phyloP scores from a whole-genome alignment of 192 early-diverging fungal genomes.

The Martensiomyces pterosporus region DNA sequence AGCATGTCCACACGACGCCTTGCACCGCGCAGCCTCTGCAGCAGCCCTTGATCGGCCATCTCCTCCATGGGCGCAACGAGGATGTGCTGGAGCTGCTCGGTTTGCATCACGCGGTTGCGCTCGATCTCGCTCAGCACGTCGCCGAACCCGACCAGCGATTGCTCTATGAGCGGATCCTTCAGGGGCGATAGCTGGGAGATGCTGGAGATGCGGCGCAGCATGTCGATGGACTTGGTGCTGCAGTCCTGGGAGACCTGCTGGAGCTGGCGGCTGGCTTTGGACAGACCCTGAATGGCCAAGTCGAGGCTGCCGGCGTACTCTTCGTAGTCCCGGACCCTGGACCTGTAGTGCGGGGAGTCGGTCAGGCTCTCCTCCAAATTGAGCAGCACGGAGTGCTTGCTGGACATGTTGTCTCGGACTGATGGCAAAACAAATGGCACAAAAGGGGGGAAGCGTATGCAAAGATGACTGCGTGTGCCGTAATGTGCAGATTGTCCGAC shows the following conservation, averaged over 20 bases:
- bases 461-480: too few relatives aligned
- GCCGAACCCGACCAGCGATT: slow-evolving; percentile 13
- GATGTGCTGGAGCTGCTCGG: slow-evolving; percentile 62
- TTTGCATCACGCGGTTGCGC: slow-evolving; percentile 39
- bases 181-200: slow-evolving; percentile 24
- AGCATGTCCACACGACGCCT: slow-evolving; percentile 15
- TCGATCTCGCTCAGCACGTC: slow-evolving; percentile 34
- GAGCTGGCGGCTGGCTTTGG: slow-evolving; percentile 27
- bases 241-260: slow-evolving; percentile 21
- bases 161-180: slow-evolving; percentile 15
- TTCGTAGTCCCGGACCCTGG: slow-evolving; percentile 30
- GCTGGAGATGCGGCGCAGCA: slow-evolving; percentile 11
- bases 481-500: too few relatives aligned
- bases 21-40: slow-evolving; percentile 7
- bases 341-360: slow-evolving; percentile 43
- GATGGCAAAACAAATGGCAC: not conserved
- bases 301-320: slow-evolving; percentile 36
- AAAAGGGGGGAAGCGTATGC: too few relatives aligned
- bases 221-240: slow-evolving; percentile 11
- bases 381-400: slow-evolving; percentile 14
- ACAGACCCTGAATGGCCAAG: slow-evolving; percentile 22
- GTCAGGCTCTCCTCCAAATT: slow-evolving; percentile 29
- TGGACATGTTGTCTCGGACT: slow-evolving; percentile 3
- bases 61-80: slow-evolving; percentile 66
- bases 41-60: slow-evolving; percentile 55